These are phyloP conservation scores for Syncephalastrum contaminatum DNA, from an alignment of 371 early-diverging fungal species.

Conservation along the genomic window DNA sequence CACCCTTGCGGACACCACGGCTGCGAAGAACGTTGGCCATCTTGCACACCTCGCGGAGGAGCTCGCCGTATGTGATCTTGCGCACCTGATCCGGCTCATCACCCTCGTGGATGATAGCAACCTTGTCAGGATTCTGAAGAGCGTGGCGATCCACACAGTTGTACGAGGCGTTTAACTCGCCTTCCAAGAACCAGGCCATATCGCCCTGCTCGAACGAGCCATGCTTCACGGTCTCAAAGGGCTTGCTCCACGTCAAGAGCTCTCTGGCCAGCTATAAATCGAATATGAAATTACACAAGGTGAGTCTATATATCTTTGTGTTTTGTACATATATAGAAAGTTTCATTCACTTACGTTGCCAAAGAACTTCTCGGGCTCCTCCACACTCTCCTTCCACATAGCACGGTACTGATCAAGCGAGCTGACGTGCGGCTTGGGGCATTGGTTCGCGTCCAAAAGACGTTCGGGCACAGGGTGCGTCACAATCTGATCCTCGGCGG, in stretches of 20 bases:
- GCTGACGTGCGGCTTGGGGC: constrained; percentile 68
- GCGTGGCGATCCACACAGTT: constrained; percentile 98
- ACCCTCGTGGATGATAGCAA: constrained; percentile 86
- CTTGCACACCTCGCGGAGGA: constrained; percentile 81
- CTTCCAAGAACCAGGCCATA: constrained; percentile 93
- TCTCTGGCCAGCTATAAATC: constrained; percentile 63
- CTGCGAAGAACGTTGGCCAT: constrained; percentile 81
- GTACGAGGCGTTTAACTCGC: constrained; percentile 93
- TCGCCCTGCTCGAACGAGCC: constrained; percentile 78
- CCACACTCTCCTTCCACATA: constrained; percentile 78
- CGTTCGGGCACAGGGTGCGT: constrained; percentile 57
- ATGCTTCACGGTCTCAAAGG: constrained; percentile 64
- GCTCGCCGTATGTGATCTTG: constrained; percentile 82
- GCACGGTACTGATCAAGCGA: constrained; percentile 77
- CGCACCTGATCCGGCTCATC: constrained; percentile 83
- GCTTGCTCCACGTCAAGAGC: constrained; percentile 73
- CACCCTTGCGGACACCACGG: constrained; percentile 87
- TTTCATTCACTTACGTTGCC: constrained; percentile 58
- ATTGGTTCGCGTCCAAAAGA: constrained; percentile 43
- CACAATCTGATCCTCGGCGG: constrained; percentile 16
- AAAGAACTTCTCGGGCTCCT: constrained; percentile 83
- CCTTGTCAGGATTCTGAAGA: constrained; percentile 60
- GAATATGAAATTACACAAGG: neutral
- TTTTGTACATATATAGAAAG: neutral
- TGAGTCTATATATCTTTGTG: neutral